These are phyloP conservation scores for Epipyxis sp. DNA, from an alignment of 108 stramenopile species.

Conservation along the genomic window DNA sequence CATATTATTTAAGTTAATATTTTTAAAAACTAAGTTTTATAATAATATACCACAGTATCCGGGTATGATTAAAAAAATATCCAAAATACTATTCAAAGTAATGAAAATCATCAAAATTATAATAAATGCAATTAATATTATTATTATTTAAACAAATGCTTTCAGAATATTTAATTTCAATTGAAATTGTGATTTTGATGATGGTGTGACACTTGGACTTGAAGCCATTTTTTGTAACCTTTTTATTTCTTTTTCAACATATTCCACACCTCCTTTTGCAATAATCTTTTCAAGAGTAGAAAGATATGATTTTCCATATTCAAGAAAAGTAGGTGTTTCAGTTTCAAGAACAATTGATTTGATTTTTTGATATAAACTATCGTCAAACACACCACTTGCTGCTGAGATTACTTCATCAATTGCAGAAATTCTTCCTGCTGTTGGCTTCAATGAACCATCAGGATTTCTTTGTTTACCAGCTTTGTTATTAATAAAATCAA, in stretches of 20 bases:
- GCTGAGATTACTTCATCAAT: constrained; percentile 26
- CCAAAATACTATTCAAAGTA: no score
- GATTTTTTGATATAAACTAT: not conserved
- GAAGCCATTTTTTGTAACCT: constrained; percentile 18
- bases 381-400: not conserved
- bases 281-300: constrained; percentile 33
- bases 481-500: constrained; percentile 37
- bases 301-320: constrained; percentile 19
- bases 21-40: no score
- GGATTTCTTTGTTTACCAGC: constrained; percentile 28
- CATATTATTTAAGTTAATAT: no score
- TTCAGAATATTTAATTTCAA: constrained; percentile 29
- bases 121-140: no score
- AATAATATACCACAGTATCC: no score
- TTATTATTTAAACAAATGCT: no score
- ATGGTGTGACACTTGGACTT: constrained; percentile 2
- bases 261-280: constrained; percentile 27
- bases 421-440: constrained; percentile 30
- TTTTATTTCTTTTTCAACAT: constrained; percentile 33
- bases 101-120: no score
- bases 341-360: not conserved
- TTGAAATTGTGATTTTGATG: constrained; percentile 13
- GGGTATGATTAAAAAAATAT: no score
- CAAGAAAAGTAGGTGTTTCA: not conserved
- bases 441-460: constrained; percentile 22